Conservation (phyloP, 2,329 filamentous ascomycete species). For the Paraconiothyrium brasiliense region DNA sequence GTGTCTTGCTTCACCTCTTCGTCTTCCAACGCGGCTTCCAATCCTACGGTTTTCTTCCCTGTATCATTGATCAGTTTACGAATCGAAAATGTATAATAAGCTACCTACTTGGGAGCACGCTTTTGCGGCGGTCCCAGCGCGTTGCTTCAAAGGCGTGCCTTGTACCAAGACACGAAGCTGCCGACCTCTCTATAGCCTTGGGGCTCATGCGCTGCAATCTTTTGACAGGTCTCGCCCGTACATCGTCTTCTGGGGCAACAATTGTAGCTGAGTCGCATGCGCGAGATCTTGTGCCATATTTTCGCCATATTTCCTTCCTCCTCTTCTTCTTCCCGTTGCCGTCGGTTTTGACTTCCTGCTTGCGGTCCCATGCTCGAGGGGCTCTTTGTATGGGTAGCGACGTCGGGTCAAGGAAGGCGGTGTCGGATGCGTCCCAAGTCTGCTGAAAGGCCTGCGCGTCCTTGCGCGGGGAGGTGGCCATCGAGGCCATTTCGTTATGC, state of each 20-base stretch:
- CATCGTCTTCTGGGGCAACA: constrained; percentile 38
- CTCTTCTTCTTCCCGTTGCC: constrained; percentile 47
- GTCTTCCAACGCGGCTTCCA: constrained; percentile 15
- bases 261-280: constrained; percentile 22
- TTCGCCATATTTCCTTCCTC: constrained; percentile 60
- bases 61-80: constrained; percentile 22
- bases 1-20: constrained; percentile 24
- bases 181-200: constrained; percentile 40
- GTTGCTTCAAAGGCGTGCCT: constrained; percentile 47
- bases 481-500: constrained; percentile 25
- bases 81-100: background rate
- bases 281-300: constrained; percentile 47
- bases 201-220: constrained; percentile 52
- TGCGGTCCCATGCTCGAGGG: constrained; percentile 60
- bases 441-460: constrained; percentile 42
- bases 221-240: constrained; percentile 56
- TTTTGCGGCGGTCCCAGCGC: constrained; percentile 49
- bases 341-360: constrained; percentile 52
- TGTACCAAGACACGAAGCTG: constrained; percentile 30
- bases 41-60: constrained; percentile 38
- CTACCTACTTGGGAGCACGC: constrained; percentile 44
- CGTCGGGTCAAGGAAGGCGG: constrained; percentile 52
- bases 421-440: constrained; percentile 55
- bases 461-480: constrained; percentile 45
- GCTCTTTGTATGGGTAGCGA: constrained; percentile 54